Evolutionary conservation across 2,329 filamentous ascomycete species (phyloP).

Genomic region (Parasarocladium wereldwijsianum): DNA sequence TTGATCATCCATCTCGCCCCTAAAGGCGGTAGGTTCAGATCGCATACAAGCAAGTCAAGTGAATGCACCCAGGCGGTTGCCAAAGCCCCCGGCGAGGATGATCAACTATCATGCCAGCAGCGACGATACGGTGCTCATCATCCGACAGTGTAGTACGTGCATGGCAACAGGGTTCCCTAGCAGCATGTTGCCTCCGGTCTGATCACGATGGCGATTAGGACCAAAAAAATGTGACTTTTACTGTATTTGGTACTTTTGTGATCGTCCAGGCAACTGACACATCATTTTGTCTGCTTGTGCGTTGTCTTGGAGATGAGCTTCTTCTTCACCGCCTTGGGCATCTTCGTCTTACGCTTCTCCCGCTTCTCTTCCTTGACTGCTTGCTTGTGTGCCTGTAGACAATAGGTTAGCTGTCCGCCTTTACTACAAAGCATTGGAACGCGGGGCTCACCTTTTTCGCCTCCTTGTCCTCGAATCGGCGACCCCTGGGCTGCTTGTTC

Average conservation of each 20-base stretch:
- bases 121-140: slow-evolving; percentile 30
- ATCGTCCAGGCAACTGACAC: neutral
- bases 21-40: slow-evolving; percentile 18
- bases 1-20: slow-evolving; percentile 34
- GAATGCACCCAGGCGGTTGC: slow-evolving; percentile 22
- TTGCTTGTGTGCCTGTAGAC: slow-evolving; percentile 53
- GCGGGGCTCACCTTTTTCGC: slow-evolving; percentile 53
- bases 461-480: slow-evolving; percentile 83
- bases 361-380: slow-evolving; percentile 91
- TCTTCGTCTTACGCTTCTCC: slow-evolving; percentile 86
- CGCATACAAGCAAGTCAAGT: slow-evolving; percentile 11
- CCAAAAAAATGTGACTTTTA: neutral
- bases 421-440: neutral
- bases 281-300: slow-evolving; percentile 47
- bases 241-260: slow-evolving; percentile 5
- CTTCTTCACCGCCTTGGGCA: slow-evolving; percentile 94
- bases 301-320: slow-evolving; percentile 53
- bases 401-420: slow-evolving; percentile 7
- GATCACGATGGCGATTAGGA: slow-evolving; percentile 1
- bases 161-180: too few species aligned
- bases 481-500: slow-evolving; percentile 60
- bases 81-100: slow-evolving; percentile 7
- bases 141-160: slow-evolving; percentile 17
- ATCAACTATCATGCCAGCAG: slow-evolving; percentile 7
- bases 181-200: too few species aligned